A percentile compares a stretch with the other conserved stretches of the same genome.
Evolutionary conservation across 2,329 filamentous ascomycete genomes (phyloP).

Genomic region (Xylariaceae sp.): DNA sequence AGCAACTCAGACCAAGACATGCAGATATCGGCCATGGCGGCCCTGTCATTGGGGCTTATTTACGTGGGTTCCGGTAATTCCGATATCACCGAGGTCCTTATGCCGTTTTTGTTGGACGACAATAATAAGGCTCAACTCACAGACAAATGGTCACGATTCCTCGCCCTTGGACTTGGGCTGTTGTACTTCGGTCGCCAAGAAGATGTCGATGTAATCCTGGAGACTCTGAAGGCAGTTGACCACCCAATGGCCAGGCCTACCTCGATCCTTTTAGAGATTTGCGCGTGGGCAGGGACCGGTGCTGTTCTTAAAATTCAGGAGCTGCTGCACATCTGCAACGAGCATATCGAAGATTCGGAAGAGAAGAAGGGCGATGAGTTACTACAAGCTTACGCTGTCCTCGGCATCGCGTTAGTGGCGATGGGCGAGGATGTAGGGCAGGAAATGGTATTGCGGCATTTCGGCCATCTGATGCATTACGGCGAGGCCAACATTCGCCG

Average conservation of each 20-base stretch:
- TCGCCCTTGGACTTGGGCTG: conserved; percentile 87
- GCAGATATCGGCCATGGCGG: conserved; percentile 95
- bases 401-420: conserved; percentile 88
- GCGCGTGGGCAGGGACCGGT: conserved; percentile 95
- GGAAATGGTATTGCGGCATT: conserved; percentile 97
- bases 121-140: conserved; percentile 87
- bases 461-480: conserved; percentile 98
- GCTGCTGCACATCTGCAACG: conserved; percentile 95
- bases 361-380: conserved; percentile 95
- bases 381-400: conserved; percentile 90
- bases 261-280: conserved; percentile 89
- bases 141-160: conserved; percentile 97
- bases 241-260: conserved; percentile 98
- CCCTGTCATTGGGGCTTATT: conserved; percentile 81
- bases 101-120: conserved; percentile 89
- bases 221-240: conserved; percentile 94
- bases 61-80: conserved; percentile 91
- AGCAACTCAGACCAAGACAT: conserved; percentile 81
- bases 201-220: conserved; percentile 95
- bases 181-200: conserved; percentile 96
- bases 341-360: conserved; percentile 90
- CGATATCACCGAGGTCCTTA: conserved; percentile 86
- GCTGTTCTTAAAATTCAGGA: conserved; percentile 97
- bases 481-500: conserved; percentile 96
- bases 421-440: conserved; percentile 99